A percentile compares a stretch with the other conserved stretches of the same genome.
phyloP scores from a whole-genome alignment of 768 basidiomycete species.

The Glaciozyma antarctica region DNA sequence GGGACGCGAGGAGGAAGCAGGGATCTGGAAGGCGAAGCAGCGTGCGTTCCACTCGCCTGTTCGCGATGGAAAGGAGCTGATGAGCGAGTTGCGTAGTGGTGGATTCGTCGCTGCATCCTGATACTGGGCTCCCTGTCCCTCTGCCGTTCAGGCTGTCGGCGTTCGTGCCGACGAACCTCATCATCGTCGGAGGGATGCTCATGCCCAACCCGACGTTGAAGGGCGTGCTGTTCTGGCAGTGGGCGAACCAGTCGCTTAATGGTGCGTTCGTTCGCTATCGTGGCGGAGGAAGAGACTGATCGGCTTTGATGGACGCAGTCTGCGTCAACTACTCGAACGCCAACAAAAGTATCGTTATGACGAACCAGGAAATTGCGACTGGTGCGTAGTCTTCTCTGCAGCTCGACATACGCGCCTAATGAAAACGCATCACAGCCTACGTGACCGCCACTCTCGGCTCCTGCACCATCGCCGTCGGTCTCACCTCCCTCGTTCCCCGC shows the following conservation, averaged over 20 bases:
- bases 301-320: conserved; percentile 1
- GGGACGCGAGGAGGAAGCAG: conserved; percentile 22
- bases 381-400: conserved; percentile 29
- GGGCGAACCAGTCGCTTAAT: conserved; percentile 43
- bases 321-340: conserved; percentile 42
- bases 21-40: conserved; percentile 33
- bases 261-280: conserved; percentile 32
- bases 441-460: conserved; percentile 41
- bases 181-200: conserved; percentile 42
- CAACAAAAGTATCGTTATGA: conserved; percentile 42
- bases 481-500: conserved; percentile 40
- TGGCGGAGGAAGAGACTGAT: neutral
- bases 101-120: conserved; percentile 35
- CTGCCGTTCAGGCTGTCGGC: conserved; percentile 43
- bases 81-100: conserved; percentile 11
- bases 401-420: neutral
- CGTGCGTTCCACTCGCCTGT: conserved; percentile 11
- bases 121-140: conserved; percentile 42
- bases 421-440: conserved; percentile 36
- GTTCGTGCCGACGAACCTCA: conserved; percentile 44
- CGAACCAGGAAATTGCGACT: conserved; percentile 39
- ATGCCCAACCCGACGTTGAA: conserved; percentile 41
- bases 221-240: conserved; percentile 35
- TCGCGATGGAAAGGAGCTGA: neutral
- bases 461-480: conserved; percentile 41